Percentiles rank a stretch among this genome's conserved stretches.
Evolutionary conservation across 495 filamentous ascomycete species (phyloP).

Genomic region (Hypoxylon trugodes): DNA sequence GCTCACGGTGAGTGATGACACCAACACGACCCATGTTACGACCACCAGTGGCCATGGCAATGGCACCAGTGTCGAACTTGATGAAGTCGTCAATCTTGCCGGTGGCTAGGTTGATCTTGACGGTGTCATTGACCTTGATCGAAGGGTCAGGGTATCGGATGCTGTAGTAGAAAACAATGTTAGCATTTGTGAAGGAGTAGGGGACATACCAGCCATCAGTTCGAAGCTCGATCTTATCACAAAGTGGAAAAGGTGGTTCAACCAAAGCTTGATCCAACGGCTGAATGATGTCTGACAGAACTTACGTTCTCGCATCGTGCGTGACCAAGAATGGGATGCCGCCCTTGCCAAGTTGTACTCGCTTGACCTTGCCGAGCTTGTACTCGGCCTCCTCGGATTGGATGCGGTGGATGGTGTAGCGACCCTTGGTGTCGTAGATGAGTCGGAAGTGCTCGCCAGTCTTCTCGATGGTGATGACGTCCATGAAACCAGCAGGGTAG

Average conservation of each 20-base stretch:
- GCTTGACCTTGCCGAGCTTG: slow-evolving; percentile 99
- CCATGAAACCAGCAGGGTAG: slow-evolving; percentile 99
- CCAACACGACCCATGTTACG: slow-evolving; percentile 99
- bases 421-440: slow-evolving; percentile 99
- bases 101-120: slow-evolving; percentile 96
- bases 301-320: slow-evolving; percentile 99
- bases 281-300: slow-evolving; percentile 94
- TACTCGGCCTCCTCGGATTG: slow-evolving; percentile 96
- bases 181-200: slow-evolving; percentile 47
- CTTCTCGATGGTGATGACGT: slow-evolving; percentile 99
- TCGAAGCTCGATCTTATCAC: slow-evolving; percentile 45
- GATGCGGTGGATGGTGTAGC: slow-evolving; percentile 99
- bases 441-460: slow-evolving; percentile 99
- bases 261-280: slow-evolving; percentile 99
- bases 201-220: slow-evolving; percentile 59
- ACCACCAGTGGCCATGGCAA: slow-evolving; percentile 97
- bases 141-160: slow-evolving; percentile 98
- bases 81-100: slow-evolving; percentile 98
- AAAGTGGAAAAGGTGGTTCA: slow-evolving; percentile 55
- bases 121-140: slow-evolving; percentile 99
- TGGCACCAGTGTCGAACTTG: slow-evolving; percentile 95
- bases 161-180: slow-evolving; percentile 60
- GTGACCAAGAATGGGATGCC: slow-evolving; percentile 99
- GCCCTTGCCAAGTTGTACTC: slow-evolving; percentile 97
- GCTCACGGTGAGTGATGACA: slow-evolving; percentile 99